Base-by-base conservation (phyloP, 148 eudicot genomes). In the Amaranthus cruentus region DNA sequence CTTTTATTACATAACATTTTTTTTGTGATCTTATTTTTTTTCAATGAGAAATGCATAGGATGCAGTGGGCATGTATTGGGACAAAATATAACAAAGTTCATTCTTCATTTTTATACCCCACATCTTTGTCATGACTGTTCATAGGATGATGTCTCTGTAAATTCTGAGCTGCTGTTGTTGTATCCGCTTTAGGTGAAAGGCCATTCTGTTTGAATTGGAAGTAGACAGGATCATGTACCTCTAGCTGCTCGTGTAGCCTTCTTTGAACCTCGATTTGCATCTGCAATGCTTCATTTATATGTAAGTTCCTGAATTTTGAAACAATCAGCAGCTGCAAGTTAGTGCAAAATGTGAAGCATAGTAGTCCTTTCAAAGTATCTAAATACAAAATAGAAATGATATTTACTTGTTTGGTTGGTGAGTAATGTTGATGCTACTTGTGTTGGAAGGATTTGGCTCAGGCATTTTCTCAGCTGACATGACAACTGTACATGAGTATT, bases 191-290 rank as follows among this genome's bases (percentile, higher is more conserved):
- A 81, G 74, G 76, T 80, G 79, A 80, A 76, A 70, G 76, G 78
- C 82, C 82, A 75, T 70, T 75, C 82, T 79, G 82, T 70, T 56
- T 75, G 78, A 75, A 70, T 65, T 52, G 76, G 80, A 76, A 76
- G 80, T 76, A 76, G 77, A 72, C 83, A 73, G 80, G 80, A 73
- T 77, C 80, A 81, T 73, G 79, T 89, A 93, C 98, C 98, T 93
- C 98, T 65, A 93, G 93, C 85, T 93, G 98, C 75, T 93, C 94
- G 71, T 87, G 94, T 75, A 93, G 85, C 81, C 93, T 83, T 85
- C 94, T 85, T 78, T 93, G 96, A 72, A 93, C 98, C 81, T 90
- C 96, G 65, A 90, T 93, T 78, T 93, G 98, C 90, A 93, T 90
- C 67, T 90, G 88, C 85, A 92, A 84, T 42, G 98, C 91, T 84